Conservation (phyloP, 768 basidiomycete species). For the Russula emetica region DNA sequence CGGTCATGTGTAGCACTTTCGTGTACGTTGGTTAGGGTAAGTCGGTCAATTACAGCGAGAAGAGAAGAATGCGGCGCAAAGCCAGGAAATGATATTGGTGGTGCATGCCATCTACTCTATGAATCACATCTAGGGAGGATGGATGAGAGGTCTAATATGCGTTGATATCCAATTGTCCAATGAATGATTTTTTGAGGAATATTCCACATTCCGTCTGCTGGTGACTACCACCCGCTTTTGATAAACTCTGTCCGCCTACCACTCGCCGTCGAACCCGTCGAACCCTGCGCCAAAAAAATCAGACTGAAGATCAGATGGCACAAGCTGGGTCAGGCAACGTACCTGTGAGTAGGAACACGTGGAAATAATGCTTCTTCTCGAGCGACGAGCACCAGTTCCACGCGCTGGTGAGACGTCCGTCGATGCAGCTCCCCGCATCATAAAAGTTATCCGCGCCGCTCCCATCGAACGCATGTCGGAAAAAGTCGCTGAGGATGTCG, state of each 20-base stretch:
- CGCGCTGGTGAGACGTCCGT: conserved; percentile 80
- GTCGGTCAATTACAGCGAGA: not conserved
- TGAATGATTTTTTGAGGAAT: not conserved
- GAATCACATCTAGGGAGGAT: not conserved
- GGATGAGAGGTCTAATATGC: conserved; percentile 1
- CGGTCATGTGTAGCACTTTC: not conserved
- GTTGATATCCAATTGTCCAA: conserved; percentile 5
- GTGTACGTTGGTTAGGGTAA: not conserved
- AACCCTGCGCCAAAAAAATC: conserved; percentile 51
- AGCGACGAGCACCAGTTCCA: conserved; percentile 89
- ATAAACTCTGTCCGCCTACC: conserved; percentile 40
- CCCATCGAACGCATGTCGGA: conserved; percentile 84
- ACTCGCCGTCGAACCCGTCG: conserved; percentile 81
- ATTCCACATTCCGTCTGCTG: not conserved
- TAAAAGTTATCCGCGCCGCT: conserved; percentile 91
- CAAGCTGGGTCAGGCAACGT: conserved; percentile 29
- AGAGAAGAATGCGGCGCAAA: not conserved
- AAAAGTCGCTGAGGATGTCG: conserved; percentile 80
- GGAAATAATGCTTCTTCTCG: conserved; percentile 85
- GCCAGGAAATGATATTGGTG: not conserved
- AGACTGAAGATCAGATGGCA: not conserved
- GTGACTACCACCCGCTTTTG: conserved; percentile 1
- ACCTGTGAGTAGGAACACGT: conserved; percentile 74
- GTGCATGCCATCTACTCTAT: not conserved
- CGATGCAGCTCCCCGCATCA: conserved; percentile 81